A percentile compares a stretch with the other conserved stretches of the same genome.
Evolutionary conservation across 129 eudicot genomes (phyloP).

Genomic region (Saposhnikovia divaricata): DNA sequence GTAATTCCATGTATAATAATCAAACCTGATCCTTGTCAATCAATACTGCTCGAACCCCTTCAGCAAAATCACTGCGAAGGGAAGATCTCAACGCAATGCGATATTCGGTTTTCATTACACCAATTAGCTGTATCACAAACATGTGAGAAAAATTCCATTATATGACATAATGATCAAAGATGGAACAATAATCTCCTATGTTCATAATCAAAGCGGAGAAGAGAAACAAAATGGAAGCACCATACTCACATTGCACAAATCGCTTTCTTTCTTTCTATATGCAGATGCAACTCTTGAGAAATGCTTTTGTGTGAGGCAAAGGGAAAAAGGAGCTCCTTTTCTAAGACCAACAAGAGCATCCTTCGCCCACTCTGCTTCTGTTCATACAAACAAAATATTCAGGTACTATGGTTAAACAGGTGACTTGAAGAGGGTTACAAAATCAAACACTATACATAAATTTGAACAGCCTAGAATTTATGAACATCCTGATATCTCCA

Average conservation of each 20-base stretch:
- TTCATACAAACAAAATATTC: slow-evolving; percentile 14
- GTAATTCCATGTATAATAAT: slow-evolving; percentile 4
- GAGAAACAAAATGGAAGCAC: not conserved
- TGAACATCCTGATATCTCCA: not conserved
- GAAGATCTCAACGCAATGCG: slow-evolving; percentile 80
- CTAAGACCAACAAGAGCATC: slow-evolving; percentile 74
- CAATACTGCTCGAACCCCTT: slow-evolving; percentile 94
- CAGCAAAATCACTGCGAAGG: slow-evolving; percentile 72
- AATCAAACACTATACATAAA: not conserved
- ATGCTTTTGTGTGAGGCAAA: slow-evolving; percentile 61
- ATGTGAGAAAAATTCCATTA: not conserved
- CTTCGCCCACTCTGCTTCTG: slow-evolving; percentile 97
- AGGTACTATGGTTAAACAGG: not conserved
- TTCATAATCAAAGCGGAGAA: slow-evolving; percentile 1
- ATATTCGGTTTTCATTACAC: slow-evolving; percentile 90
- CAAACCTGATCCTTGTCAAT: slow-evolving; percentile 98
- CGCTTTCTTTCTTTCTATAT: slow-evolving; percentile 31
- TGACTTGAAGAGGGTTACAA: not conserved
- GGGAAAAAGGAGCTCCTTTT: slow-evolving; percentile 87
- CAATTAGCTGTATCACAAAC: slow-evolving; percentile 45
- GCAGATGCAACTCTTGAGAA: slow-evolving; percentile 79
- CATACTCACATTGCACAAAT: slow-evolving; percentile 53
- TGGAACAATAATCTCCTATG: not conserved
- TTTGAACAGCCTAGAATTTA: not conserved
- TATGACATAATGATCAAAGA: not conserved